Evolutionary conservation across 2,329 filamentous ascomycete species (phyloP).

Genomic region (Ceratocystis destructans): DNA sequence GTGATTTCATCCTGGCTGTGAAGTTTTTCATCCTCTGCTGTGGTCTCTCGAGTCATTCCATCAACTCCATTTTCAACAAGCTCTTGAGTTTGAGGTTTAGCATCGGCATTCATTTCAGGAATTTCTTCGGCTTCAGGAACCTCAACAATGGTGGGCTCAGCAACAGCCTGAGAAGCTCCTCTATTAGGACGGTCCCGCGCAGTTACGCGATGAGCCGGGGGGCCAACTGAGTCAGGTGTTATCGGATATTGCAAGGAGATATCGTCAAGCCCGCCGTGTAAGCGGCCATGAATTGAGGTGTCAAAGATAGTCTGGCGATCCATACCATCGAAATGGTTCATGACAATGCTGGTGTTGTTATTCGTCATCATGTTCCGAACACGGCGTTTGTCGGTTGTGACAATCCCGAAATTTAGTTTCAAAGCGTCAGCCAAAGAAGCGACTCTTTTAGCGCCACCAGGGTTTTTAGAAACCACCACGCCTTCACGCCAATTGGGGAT

Average conservation of each 20-base stretch:
- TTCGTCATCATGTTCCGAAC: constrained; percentile 55
- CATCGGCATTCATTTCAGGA: background rate
- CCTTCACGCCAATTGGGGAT: constrained; percentile 78
- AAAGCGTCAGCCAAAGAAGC: constrained; percentile 90
- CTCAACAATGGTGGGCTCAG: constrained; percentile 14
- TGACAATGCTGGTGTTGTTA: constrained; percentile 70
- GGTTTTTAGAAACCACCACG: constrained; percentile 96
- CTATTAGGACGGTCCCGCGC: constrained; percentile 7
- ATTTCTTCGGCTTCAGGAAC: constrained; percentile 13
- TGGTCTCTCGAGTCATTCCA: constrained; percentile 23
- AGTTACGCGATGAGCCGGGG: constrained; percentile 11
- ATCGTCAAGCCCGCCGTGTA: constrained; percentile 14
- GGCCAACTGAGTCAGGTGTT: constrained; percentile 10
- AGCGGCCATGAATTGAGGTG: constrained; percentile 19
- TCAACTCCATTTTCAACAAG: background rate
- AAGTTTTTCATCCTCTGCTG: constrained; percentile 50
- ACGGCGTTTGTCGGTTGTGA: constrained; percentile 68
- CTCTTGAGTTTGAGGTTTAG: background rate
- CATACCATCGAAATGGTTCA: constrained; percentile 50
- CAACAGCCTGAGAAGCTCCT: constrained; percentile 7
- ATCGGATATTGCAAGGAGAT: constrained; percentile 5
- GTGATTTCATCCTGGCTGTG: constrained; percentile 78
- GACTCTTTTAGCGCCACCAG: constrained; percentile 90
- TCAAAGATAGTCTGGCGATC: constrained; percentile 35
- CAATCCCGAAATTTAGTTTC: constrained; percentile 95